phyloP scores from a whole-genome alignment of 768 basidiomycete genomes.

The Strobilomyces confusus region DNA sequence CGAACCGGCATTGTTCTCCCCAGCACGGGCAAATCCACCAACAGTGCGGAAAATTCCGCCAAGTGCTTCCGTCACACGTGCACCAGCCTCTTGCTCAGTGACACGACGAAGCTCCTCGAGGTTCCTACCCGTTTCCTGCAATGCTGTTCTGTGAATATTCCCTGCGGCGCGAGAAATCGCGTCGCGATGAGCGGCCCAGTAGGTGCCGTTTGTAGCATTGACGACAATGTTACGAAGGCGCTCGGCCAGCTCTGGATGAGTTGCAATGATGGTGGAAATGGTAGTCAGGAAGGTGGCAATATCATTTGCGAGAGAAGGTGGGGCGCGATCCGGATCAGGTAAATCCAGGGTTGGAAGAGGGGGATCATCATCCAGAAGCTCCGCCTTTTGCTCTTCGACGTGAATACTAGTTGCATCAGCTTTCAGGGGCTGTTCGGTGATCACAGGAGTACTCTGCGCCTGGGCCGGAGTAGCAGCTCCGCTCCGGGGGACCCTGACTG shows the following conservation, averaged over 20 bases:
- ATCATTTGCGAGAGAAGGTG: constrained; percentile 57
- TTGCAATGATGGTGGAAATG: constrained; percentile 50
- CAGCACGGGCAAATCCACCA: constrained; percentile 31
- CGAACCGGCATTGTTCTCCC: constrained; percentile 3
- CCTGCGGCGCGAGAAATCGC: constrained; percentile 55
- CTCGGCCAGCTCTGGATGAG: constrained; percentile 72
- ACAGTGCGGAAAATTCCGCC: constrained; percentile 55
- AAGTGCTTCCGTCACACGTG: constrained; percentile 59
- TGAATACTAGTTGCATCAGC: constrained; percentile 6
- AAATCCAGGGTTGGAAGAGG: constrained; percentile 46
- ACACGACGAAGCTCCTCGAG: constrained; percentile 43
- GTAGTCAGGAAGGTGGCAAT: constrained; percentile 57
- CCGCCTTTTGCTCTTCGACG: constrained; percentile 10
- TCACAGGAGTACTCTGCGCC: constrained; percentile 41
- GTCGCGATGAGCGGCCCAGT: constrained; percentile 65
- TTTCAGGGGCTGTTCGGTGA: constrained; percentile 21
- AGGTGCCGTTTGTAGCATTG: constrained; percentile 60
- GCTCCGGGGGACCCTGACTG: constrained; percentile 11
- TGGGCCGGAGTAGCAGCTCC: constrained; percentile 31
- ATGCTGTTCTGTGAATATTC: constrained; percentile 45
- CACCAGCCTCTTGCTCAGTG: constrained; percentile 63
- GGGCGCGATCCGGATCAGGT: constrained; percentile 21
- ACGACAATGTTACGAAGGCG: constrained; percentile 58
- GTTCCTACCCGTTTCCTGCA: constrained; percentile 35
- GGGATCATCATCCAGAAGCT: constrained; percentile 37